Percentiles rank a stretch among this genome's conserved stretches.
These are phyloP conservation scores for Hydnum rufescens DNA, from an alignment of 768 basidiomycete species.

Conservation along the genomic window DNA sequence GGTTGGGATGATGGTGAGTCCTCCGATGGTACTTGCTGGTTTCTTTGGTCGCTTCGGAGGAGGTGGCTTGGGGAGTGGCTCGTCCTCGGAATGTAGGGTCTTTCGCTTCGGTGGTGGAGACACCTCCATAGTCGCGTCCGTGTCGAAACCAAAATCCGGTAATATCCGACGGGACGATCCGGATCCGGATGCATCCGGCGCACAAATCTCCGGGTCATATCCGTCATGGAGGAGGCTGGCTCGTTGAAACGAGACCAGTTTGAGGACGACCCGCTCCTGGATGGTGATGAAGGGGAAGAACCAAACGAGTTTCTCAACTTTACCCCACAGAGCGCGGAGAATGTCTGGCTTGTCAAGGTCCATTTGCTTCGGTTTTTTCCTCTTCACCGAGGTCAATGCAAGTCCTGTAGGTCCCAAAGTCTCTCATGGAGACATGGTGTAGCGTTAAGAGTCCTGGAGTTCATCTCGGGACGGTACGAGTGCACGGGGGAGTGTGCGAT, in stretches of 20 bases:
- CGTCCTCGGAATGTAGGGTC: constrained; percentile 1
- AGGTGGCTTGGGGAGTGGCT: not conserved
- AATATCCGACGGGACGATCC: not conserved
- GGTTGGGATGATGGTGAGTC: not conserved
- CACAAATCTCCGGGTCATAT: not conserved
- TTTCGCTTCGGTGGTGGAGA: not conserved
- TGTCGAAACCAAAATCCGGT: too few species aligned
- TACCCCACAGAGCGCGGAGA: not conserved
- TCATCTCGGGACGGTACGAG: constrained; percentile 20
- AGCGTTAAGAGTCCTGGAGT: constrained; percentile 17
- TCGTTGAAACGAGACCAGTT: not conserved
- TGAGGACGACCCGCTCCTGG: not conserved
- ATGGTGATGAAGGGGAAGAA: not conserved
- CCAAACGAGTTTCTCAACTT: constrained; percentile 1
- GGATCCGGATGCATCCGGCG: not conserved
- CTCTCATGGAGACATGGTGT: constrained; percentile 24
- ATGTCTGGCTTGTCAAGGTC: constrained; percentile 3
- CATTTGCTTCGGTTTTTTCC: not conserved
- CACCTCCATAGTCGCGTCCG: not conserved
- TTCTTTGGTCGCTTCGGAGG: not conserved
- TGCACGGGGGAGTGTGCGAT: constrained; percentile 13
- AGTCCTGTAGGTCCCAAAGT: constrained; percentile 19
- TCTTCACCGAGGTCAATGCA: not conserved
- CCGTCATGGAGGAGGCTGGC: not conserved
- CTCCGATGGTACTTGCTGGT: not conserved